A percentile compares a stretch with the other conserved stretches of the same genome.
These are phyloP conservation scores for Aureobasidium uvarum DNA, from an alignment of 2,329 filamentous ascomycete species.

Conservation along the genomic window DNA sequence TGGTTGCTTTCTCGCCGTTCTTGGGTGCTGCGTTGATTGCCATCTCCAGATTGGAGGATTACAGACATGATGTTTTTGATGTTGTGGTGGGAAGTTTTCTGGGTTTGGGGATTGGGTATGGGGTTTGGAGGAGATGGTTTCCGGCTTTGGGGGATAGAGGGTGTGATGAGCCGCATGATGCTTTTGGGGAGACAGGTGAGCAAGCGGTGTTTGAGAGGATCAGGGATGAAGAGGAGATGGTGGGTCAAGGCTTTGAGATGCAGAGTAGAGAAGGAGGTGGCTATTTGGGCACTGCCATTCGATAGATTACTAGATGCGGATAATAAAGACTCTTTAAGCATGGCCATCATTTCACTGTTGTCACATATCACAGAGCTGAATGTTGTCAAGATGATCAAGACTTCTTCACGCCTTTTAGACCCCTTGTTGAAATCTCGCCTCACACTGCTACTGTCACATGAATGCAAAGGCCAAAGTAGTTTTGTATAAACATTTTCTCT, in stretches of 20 bases:
- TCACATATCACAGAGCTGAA: no score
- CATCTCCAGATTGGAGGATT: slow-evolving; percentile 61
- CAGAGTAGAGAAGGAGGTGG: slow-evolving; percentile 1
- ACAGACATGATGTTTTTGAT: slow-evolving; percentile 63
- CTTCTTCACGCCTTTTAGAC: background rate
- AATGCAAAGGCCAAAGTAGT: background rate
- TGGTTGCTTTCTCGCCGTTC: slow-evolving; percentile 57
- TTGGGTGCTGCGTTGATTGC: slow-evolving; percentile 60
- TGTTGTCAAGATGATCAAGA: background rate
- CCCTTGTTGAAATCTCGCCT: background rate
- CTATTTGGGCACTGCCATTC: slow-evolving; percentile 10
- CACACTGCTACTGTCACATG: background rate
- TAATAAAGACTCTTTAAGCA: background rate
- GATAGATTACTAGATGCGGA: background rate
- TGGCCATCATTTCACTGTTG: no score
- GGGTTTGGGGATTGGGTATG: slow-evolving; percentile 55
- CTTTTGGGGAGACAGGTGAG: slow-evolving; percentile 38
- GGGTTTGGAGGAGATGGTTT: slow-evolving; percentile 61
- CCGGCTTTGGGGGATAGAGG: slow-evolving; percentile 50
- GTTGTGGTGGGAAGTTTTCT: slow-evolving; percentile 57
- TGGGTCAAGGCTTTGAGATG: slow-evolving; percentile 25
- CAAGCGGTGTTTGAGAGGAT: slow-evolving; percentile 44
- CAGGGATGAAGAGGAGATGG: slow-evolving; percentile 48
- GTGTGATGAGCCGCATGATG: slow-evolving; percentile 55
- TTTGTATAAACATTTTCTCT: background rate